Base-by-base conservation (phyloP, 805 yeast species). In the Vanderwaltozyma verrucispora region DNA sequence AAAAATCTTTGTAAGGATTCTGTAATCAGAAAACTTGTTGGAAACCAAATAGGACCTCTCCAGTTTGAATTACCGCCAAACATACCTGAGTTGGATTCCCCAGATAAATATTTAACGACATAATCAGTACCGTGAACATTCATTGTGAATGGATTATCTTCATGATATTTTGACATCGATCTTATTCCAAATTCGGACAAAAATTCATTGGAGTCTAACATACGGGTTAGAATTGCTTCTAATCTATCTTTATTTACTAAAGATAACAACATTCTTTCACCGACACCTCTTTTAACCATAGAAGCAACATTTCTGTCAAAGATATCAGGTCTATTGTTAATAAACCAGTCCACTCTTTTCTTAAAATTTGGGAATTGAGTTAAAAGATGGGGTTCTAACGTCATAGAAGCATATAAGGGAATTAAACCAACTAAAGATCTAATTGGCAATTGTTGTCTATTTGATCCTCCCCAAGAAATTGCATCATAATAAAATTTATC, bases 1-100 rank as follows among this genome's bases (percentile, higher is more conserved):
- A 79, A 85, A 59, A 85, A 85, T 50, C 95, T 70, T 61, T 87
- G 92, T 49, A 87, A 66, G 0, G 95, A 76, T 64, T 87, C 96
- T 40, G 87, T 84, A 28, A 87, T 64, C 43, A 87, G 65, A 59
- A 87, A 87, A 52, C 81, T 87, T 11, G 84, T 84, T 16, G 96
- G 95, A 69, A 87, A 86, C 96, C 96, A 87, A 48, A 87, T 86
- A 13, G 96, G 96, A 2, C 96, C 96, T 59, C 96, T 72, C 96
- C 96, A 87, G 62, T 87, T 87, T 17, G 95, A 86, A 59, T 87
- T 87, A 41, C 96, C 96, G 35, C 96, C 96, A 69, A 87, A 87
- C 74, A 88, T 74, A 5, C 95, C 95, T 5, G 94, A 80, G 54
- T 85, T 89, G 21, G 94, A 81, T 54, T 85, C 95, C 23, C 94